Evolutionary conservation across 305 asterid species (phyloP).

Genomic region (Lippia alba): DNA sequence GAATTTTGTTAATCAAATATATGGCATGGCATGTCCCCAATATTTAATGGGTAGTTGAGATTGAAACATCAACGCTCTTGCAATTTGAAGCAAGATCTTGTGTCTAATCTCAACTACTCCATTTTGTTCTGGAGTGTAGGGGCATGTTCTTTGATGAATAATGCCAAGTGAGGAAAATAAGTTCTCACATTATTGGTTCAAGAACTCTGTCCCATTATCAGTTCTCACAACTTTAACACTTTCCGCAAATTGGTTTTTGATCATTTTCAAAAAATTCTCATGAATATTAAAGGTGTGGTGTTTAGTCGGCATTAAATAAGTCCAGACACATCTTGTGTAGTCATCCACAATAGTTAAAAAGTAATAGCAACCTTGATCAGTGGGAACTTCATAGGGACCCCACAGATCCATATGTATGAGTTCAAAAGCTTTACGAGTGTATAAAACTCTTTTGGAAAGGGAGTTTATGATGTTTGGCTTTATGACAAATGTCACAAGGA

Average conservation of each 20-base stretch:
- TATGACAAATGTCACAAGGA: background rate
- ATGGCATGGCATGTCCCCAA: background rate
- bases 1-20: background rate
- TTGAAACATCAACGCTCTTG: background rate
- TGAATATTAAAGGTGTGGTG: background rate
- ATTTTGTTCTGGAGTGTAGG: background rate
- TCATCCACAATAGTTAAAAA: background rate
- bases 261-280: background rate
- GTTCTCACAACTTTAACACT: too few species aligned
- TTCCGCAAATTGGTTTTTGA: background rate
- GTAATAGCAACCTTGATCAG: background rate
- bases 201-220: too few species aligned
- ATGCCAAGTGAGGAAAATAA: background rate
- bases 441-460: background rate
- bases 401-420: background rate
- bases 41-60: too few species aligned
- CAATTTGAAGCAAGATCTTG: background rate
- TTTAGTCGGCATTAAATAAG: background rate
- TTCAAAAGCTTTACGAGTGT: background rate
- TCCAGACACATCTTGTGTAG: background rate
- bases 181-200: background rate
- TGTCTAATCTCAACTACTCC: background rate
- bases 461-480: background rate
- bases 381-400: background rate
- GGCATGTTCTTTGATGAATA: background rate